phyloP scores from a whole-genome alignment of 495 filamentous ascomycete genomes.

The Hypoxylon fuscum region DNA sequence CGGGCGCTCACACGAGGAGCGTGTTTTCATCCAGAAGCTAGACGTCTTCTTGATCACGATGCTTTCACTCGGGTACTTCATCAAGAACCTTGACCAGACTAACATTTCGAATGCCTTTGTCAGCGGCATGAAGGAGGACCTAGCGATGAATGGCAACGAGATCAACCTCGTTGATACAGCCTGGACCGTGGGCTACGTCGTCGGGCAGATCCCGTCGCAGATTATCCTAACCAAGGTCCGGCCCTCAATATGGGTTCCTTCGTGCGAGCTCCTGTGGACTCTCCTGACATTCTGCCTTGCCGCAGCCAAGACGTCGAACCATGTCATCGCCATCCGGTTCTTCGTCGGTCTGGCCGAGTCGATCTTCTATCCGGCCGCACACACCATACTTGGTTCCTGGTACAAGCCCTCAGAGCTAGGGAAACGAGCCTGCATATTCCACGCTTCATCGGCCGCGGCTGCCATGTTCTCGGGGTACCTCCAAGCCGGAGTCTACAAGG shows the following conservation, averaged over 20 bases:
- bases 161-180: constrained; percentile 43
- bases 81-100: constrained; percentile 53
- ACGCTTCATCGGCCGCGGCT: constrained; percentile 45
- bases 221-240: constrained; percentile 54
- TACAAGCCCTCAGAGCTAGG: constrained; percentile 41
- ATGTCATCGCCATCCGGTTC: constrained; percentile 51
- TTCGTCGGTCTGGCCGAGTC: constrained; percentile 58
- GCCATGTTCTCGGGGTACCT: constrained; percentile 53
- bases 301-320: constrained; percentile 39
- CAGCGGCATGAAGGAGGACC: constrained; percentile 49
- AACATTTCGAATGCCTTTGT: constrained; percentile 55
- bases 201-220: constrained; percentile 50
- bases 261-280: constrained; percentile 49
- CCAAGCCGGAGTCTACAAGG: constrained; percentile 57
- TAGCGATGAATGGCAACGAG: constrained; percentile 45
- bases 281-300: constrained; percentile 47
- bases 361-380: constrained; percentile 50
- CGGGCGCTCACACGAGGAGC: constrained; percentile 36
- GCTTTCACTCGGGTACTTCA: constrained; percentile 53
- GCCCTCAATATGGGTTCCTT: constrained; percentile 57
- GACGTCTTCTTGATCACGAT: constrained; percentile 50
- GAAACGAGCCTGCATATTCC: constrained; percentile 51
- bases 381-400: constrained; percentile 45
- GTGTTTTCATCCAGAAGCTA: constrained; percentile 39
- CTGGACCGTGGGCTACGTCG: constrained; percentile 51